Percentiles rank a stretch among this genome's conserved stretches.
Conservation (phyloP, 352 stramenopile genomes). For the Phytophthora pistaciae region DNA sequence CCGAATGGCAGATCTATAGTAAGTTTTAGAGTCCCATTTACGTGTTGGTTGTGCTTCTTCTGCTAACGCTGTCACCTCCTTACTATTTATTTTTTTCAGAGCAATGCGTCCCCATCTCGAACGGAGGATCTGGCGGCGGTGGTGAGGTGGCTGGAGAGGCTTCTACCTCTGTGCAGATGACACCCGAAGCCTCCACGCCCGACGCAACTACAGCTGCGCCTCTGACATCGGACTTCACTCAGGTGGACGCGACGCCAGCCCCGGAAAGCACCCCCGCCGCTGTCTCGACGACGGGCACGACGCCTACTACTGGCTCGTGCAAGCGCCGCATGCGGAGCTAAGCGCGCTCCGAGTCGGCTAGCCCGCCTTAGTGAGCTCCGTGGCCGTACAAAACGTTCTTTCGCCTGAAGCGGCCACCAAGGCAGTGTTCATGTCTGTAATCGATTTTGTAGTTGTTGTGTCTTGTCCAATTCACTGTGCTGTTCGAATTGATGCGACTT, state of each 20-base stretch:
- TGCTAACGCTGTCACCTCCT: background rate
- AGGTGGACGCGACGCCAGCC: conserved; percentile 12
- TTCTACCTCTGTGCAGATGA: conserved; percentile 7
- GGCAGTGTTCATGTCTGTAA: background rate
- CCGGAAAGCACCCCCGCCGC: background rate
- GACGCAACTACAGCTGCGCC: conserved; percentile 6
- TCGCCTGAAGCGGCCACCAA: background rate
- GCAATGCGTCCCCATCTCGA: conserved; percentile 44
- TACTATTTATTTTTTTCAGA: conserved; percentile 16
- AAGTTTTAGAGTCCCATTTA: conserved; percentile 6
- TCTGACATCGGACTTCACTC: conserved; percentile 18
- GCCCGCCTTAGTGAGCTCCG: background rate
- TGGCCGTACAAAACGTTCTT: background rate
- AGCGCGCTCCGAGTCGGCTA: background rate
- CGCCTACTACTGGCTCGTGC: conserved; percentile 8
- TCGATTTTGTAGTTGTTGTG: conserved; percentile 1
- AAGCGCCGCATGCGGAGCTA: conserved; percentile 27
- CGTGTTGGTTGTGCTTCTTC: background rate
- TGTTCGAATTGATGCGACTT: background rate
- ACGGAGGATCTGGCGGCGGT: conserved; percentile 16
- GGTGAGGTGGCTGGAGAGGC: conserved; percentile 15
- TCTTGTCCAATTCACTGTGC: background rate
- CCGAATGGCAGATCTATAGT: conserved; percentile 58
- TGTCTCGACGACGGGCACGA: background rate
- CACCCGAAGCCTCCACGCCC: conserved; percentile 7